Evolutionary conservation across 2,329 filamentous ascomycete species (phyloP).

Genomic region (Ophiostoma perfectum): DNA sequence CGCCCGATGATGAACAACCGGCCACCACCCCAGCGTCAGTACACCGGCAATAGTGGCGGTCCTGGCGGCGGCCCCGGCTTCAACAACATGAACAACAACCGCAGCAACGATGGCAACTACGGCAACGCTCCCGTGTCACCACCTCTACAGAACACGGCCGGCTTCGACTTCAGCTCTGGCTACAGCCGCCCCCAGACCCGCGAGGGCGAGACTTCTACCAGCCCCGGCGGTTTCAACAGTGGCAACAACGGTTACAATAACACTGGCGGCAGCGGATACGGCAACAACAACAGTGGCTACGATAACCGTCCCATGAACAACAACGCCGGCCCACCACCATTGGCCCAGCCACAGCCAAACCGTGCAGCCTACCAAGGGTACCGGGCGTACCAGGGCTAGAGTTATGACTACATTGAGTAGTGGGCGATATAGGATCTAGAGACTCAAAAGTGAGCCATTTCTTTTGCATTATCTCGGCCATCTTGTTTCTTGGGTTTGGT

Average conservation of each 20-base stretch:
- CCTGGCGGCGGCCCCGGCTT: slow-evolving; percentile 8
- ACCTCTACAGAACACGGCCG: slow-evolving; percentile 24
- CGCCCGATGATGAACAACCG: slow-evolving; percentile 18
- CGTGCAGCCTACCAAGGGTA: slow-evolving; percentile 25
- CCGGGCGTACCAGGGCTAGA: slow-evolving; percentile 30
- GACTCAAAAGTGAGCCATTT: background rate
- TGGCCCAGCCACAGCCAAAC: slow-evolving; percentile 25
- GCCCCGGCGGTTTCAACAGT: slow-evolving; percentile 11
- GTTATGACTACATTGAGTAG: too few relatives aligned
- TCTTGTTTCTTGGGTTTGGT: background rate
- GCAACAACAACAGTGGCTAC: slow-evolving; percentile 11
- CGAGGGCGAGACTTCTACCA: background rate
- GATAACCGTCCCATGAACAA: slow-evolving; percentile 13
- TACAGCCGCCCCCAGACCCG: slow-evolving; percentile 23
- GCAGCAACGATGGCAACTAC: slow-evolving; percentile 15
- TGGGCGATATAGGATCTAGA: background rate
- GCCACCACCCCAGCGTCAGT: slow-evolving; percentile 36
- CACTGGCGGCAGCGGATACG: slow-evolving; percentile 1
- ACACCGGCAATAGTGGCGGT: slow-evolving; percentile 25
- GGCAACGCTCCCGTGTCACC: slow-evolving; percentile 22
- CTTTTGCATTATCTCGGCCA: background rate
- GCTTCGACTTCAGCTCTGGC: slow-evolving; percentile 27
- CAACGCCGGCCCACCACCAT: slow-evolving; percentile 21
- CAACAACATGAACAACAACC: slow-evolving; percentile 20
- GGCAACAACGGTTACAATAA: slow-evolving; percentile 13